Conservation (phyloP, 345 rosid genomes). For the Salix exigua region DNA sequence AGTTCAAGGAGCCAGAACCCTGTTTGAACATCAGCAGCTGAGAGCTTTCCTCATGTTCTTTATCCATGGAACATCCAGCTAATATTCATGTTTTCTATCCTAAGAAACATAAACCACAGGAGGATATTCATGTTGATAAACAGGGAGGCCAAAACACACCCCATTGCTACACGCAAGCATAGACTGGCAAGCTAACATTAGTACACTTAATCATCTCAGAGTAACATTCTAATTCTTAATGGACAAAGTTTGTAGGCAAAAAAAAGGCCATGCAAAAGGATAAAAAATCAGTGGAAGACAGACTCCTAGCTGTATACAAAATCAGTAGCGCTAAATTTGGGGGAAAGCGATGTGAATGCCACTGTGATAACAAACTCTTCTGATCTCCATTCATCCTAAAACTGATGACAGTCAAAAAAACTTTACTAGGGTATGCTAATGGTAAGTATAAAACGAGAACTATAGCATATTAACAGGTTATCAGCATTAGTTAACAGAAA, state of each 20-base stretch:
- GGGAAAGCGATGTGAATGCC: not conserved
- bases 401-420: not conserved
- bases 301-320: not conserved
- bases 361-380: not conserved
- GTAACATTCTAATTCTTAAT: not conserved
- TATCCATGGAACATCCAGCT: not conserved
- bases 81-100: not conserved
- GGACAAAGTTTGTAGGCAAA: not conserved
- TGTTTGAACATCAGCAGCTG: not conserved
- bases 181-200: not conserved
- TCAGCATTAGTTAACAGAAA: not conserved
- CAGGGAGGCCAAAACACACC: not conserved
- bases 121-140: not conserved
- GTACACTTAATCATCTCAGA: not conserved
- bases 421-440: not conserved
- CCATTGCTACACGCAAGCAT: not conserved
- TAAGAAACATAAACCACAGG: not conserved
- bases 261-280: not conserved
- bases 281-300: not conserved
- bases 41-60: not conserved
- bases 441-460: not conserved
- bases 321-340: not conserved
- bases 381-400: not conserved
- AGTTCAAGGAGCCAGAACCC: not conserved
- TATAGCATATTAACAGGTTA: not conserved